Base-by-base conservation (phyloP, 495 filamentous ascomycete genomes). In the Massariosphaeria phaeospora region DNA sequence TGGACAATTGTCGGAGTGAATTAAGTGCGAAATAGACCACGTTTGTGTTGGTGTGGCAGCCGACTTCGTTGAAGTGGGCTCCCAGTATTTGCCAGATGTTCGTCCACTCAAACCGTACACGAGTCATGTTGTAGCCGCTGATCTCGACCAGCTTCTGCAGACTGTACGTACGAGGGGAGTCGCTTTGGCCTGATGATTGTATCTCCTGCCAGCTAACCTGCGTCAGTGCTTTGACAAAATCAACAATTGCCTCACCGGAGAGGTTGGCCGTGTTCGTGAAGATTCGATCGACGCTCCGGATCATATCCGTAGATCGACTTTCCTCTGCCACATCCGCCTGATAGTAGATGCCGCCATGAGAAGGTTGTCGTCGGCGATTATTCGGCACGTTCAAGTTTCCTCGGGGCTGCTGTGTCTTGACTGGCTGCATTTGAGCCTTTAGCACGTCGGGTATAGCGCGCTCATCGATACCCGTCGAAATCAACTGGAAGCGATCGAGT, bases 121-220 rank as follows among this genome's bases (percentile, higher is more conserved):
- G 83, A 36, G 84, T 91, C 94, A 99, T 97, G 72, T 99, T 99
- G 79, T 97, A 97, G 66, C 94, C 95, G 70, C 87, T 91, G 68
- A 99, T 96, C 70, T 99, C 93, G 26, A 99, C 94, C 45, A 97
- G 77, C 70, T 99, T 99, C 67, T 99, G 93, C 42, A 99, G 73
- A 67, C 89, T 95, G 73, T 95, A 97, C 8, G 91, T 97, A 42
- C 94, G 82, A 1, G 93, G 94, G 21, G 87, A 89, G 39, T 96
- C 90, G 61, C 88, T 95, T 48, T 94, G 89, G 8, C 94, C 93
- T 0, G 91, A 96, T 8, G 89, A 93, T 66, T 91, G 88, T 61
- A 99, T 99, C 67, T 99, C 93, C 63, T 97, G 91, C 93, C 93
- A 96, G 70, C 93, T 97, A 38, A 99, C 90, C 61, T 96, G 90